Evolutionary conservation across 345 rosid genomes (phyloP).

Genomic region (Eucalyptus cladocalyx): DNA sequence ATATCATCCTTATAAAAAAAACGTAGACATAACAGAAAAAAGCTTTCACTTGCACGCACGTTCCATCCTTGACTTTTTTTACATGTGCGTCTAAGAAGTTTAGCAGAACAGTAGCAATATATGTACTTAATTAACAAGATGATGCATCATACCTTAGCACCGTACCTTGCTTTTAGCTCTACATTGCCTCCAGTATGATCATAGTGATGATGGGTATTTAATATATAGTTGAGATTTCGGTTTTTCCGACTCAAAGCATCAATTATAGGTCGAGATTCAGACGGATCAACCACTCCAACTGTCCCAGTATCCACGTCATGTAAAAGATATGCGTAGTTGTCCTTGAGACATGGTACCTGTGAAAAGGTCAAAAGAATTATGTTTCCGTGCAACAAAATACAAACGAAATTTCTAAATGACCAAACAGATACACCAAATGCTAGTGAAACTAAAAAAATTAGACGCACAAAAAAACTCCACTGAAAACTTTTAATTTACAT

Average conservation of each 20-base stretch:
- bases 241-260: slow-evolving; percentile 77
- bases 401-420: background rate
- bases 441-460: background rate
- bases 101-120: background rate
- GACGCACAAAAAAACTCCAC: background rate
- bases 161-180: slow-evolving; percentile 91
- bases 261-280: slow-evolving; percentile 79
- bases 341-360: slow-evolving; percentile 88
- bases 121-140: background rate
- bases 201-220: slow-evolving; percentile 92
- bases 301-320: slow-evolving; percentile 96
- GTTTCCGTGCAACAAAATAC: background rate
- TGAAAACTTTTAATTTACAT: background rate
- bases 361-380: background rate
- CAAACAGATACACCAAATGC: background rate
- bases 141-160: slow-evolving; percentile 79
- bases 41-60: background rate
- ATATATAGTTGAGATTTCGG: slow-evolving; percentile 77
- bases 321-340: slow-evolving; percentile 88
- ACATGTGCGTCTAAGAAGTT: background rate
- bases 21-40: background rate
- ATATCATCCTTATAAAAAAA: background rate
- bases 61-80: background rate
- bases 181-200: slow-evolving; percentile 88
- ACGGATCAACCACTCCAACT: slow-evolving; percentile 98